These are phyloP conservation scores for Sanghuangporus sanghuang DNA, from an alignment of 1,284 basidiomycete species.

Conservation along the genomic window DNA sequence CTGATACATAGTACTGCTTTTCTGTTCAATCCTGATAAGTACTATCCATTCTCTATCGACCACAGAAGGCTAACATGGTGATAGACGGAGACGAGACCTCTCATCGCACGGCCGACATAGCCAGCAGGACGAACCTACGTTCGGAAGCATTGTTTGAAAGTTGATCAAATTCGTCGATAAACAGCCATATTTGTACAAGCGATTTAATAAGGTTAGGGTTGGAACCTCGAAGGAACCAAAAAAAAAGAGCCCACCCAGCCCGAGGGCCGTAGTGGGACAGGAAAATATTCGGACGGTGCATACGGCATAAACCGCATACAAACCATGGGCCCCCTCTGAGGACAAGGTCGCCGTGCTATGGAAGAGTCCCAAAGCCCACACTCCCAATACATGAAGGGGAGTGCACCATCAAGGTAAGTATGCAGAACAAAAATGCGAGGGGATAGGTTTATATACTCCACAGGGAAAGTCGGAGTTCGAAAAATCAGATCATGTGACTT, in stretches of 20 bases:
- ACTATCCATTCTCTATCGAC: not conserved
- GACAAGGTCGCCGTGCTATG: slow-evolving; percentile 33
- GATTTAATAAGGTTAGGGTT: slow-evolving; percentile 27
- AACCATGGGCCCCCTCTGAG: slow-evolving; percentile 22
- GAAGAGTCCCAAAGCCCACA: slow-evolving; percentile 25
- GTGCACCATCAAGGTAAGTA: slow-evolving; percentile 43
- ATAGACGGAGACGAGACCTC: not conserved
- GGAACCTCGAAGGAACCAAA: slow-evolving; percentile 17
- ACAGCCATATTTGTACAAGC: not conserved
- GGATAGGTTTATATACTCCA: not conserved
- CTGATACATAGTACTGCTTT: not conserved
- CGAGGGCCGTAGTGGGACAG: slow-evolving; percentile 20
- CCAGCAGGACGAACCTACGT: not conserved
- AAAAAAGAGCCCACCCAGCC: slow-evolving; percentile 19
- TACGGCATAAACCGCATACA: slow-evolving; percentile 20
- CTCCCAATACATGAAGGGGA: slow-evolving; percentile 29
- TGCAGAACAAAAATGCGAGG: slow-evolving; percentile 22
- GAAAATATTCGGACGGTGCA: slow-evolving; percentile 21
- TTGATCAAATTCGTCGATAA: no score
- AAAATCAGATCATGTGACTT: not conserved
- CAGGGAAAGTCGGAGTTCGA: not conserved
- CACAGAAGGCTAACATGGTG: no score
- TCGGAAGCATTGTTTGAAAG: not conserved
- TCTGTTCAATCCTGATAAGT: not conserved
- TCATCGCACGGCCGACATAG: not conserved